Evolutionary conservation across 352 stramenopile species (phyloP), one percentile per base, ranked within the genome.

Genomic region (Paralagenidium karlingii): DNA sequence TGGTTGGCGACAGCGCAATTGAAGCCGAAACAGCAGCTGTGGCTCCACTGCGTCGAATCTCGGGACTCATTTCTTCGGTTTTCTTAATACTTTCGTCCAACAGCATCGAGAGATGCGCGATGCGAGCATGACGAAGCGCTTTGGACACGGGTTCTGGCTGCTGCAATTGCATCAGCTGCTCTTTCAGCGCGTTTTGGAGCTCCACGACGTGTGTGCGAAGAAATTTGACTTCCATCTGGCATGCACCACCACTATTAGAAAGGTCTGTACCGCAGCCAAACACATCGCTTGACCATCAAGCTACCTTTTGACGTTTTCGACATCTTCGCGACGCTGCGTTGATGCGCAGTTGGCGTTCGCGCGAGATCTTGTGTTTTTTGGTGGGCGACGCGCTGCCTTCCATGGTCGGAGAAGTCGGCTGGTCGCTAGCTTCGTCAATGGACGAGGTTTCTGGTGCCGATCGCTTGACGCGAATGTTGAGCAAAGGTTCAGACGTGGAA

Each of bases 261-360:
- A n/a, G n/a, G n/a, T n/a, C n/a, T n/a, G n/a, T n/a, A n/a, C n/a
- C n/a, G n/a, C n/a, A n/a, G n/a, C n/a, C n/a, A n/a, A 9, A 24
- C 24, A 38, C 7, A 27, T 15, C 29, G n/a, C 19, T 32, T 24
- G 24, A 33, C 11, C 8, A 40, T 2, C 8, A 9, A 10, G 22
- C 6, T 25, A 64, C 55, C 56, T 90, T 90, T 55, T 90, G 77
- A 42, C 86, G 87, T 55, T 86, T 82, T 13, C 77, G 68, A 42
- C 77, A 90, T n/a, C 75, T 64, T 2, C 77, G 58, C 0, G 70
- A 86, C 42, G 77, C 77, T 1, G 77, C 77, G 43, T 90, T 90
- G 62, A 90, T 90, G 56, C 86, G 87, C 24, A 90, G 69, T 46
- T 90, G 77, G 0, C 77, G 68, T 58, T 90, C 77, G 22, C 77